These are phyloP conservation scores for Blastobotrys parvus DNA, from an alignment of 805 yeast genomes.

Conservation along the genomic window DNA sequence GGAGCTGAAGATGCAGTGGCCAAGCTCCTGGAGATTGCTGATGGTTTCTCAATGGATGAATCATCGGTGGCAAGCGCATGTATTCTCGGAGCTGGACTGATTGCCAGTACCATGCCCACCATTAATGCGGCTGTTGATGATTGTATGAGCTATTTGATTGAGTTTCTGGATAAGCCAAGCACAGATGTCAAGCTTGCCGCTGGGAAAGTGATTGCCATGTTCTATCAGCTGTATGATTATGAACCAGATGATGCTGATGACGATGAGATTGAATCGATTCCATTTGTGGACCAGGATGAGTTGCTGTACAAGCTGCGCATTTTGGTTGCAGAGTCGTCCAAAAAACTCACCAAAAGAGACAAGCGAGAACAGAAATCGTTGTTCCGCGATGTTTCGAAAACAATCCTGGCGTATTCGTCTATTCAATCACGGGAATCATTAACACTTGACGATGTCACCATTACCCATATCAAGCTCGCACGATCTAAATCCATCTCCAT, in stretches of 20 bases:
- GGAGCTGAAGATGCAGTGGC: slow-evolving; percentile 22
- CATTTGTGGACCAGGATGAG: slow-evolving; percentile 34
- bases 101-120: slow-evolving; percentile 24
- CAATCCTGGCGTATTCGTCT: slow-evolving; percentile 36
- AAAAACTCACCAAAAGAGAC: slow-evolving; percentile 53
- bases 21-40: slow-evolving; percentile 22
- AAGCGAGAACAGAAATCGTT: slow-evolving; percentile 52
- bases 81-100: slow-evolving; percentile 23
- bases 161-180: slow-evolving; percentile 35
- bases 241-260: slow-evolving; percentile 35
- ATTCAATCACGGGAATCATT: slow-evolving; percentile 24
- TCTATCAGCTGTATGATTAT: slow-evolving; percentile 43
- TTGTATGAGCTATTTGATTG: slow-evolving; percentile 33
- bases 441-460: slow-evolving; percentile 15
- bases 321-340: slow-evolving; percentile 44
- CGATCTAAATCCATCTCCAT: slow-evolving; percentile 21
- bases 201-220: slow-evolving; percentile 46
- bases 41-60: slow-evolving; percentile 17
- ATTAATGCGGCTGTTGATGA: slow-evolving; percentile 37
- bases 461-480: slow-evolving; percentile 22
- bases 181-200: slow-evolving; percentile 46
- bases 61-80: slow-evolving; percentile 24
- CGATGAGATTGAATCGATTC: slow-evolving; percentile 49
- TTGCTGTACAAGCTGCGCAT: slow-evolving; percentile 19
- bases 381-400: slow-evolving; percentile 47